A percentile compares a stretch with the other conserved stretches of the same genome.
These are phyloP conservation scores for Cryptococcus wingfieldii DNA, from an alignment of 1,284 basidiomycete species.

Conservation along the genomic window DNA sequence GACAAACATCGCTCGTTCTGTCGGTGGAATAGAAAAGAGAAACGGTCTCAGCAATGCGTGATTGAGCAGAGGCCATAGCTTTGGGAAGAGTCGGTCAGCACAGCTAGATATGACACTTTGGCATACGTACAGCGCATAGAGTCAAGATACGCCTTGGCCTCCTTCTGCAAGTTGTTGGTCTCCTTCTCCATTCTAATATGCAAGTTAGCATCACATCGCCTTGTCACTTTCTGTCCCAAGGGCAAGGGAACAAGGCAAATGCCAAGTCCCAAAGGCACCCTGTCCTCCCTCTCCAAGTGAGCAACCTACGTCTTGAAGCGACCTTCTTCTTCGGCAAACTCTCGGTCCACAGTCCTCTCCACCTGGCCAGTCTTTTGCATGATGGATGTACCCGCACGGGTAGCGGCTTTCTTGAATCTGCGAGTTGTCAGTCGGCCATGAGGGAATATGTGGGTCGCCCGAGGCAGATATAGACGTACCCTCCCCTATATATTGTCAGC, in stretches of 20 bases:
- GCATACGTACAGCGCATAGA: constrained; percentile 72
- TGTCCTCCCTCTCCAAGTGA: not conserved
- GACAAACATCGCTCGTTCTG: constrained; percentile 63
- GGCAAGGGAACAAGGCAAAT: no score
- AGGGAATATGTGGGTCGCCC: not conserved
- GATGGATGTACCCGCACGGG: constrained; percentile 86
- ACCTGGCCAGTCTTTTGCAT: constrained; percentile 97
- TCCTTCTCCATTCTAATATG: constrained; percentile 82
- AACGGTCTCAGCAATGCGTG: constrained; percentile 90
- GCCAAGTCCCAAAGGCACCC: not conserved
- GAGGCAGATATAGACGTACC: not conserved
- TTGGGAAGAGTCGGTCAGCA: constrained; percentile 9
- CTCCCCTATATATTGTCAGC: constrained; percentile 2
- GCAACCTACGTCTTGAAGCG: constrained; percentile 77
- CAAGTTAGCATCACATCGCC: not conserved
- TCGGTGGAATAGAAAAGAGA: constrained; percentile 90
- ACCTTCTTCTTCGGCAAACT: constrained; percentile 87
- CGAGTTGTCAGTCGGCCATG: not conserved
- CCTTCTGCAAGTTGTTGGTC: constrained; percentile 84
- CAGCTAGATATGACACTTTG: no score
- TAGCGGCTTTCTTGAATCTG: constrained; percentile 92
- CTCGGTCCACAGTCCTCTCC: constrained; percentile 88
- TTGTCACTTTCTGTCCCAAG: no score
- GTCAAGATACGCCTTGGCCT: constrained; percentile 91
- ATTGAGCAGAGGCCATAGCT: constrained; percentile 90